phyloP scores from a whole-genome alignment of 768 basidiomycete species.

The Hemileccinum impolitum region DNA sequence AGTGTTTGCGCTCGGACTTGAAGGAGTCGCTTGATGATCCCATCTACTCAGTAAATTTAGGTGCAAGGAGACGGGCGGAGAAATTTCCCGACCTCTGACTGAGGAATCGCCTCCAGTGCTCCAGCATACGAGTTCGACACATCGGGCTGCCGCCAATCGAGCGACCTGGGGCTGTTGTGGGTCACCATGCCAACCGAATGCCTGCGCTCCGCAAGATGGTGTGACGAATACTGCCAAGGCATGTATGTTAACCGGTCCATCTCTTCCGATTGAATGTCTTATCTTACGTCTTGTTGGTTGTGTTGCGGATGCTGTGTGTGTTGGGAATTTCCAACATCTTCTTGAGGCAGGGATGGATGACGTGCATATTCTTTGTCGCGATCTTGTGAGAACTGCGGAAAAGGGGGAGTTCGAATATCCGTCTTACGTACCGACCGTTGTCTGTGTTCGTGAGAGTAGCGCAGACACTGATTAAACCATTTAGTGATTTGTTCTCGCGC shows the following conservation, averaged over 20 bases:
- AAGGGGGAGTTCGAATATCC: conserved; percentile 6
- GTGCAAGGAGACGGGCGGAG: conserved; percentile 12
- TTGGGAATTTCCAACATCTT: conserved; percentile 30
- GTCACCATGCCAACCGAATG: conserved; percentile 32
- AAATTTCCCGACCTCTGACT: conserved; percentile 31
- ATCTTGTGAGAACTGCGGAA: conserved; percentile 17
- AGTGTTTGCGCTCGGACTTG: conserved; percentile 53
- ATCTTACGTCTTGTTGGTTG: conserved; percentile 34
- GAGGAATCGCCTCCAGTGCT: conserved; percentile 29
- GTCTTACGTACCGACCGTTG: conserved; percentile 32
- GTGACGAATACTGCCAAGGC: conserved; percentile 29
- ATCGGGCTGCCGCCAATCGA: conserved; percentile 34
- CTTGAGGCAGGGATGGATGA: conserved; percentile 30
- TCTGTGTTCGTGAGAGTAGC: conserved; percentile 34
- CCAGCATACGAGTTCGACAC: conserved; percentile 30
- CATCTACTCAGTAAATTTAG: conserved; percentile 34
- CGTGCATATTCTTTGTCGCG: conserved; percentile 31
- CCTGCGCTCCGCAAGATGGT: conserved; percentile 33
- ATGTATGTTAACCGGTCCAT: conserved; percentile 20
- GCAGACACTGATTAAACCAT: conserved; percentile 27
- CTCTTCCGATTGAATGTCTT: conserved; percentile 10
- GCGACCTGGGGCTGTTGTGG: conserved; percentile 32
- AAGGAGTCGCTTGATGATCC: conserved; percentile 38
- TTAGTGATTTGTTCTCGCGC: conserved; percentile 20
- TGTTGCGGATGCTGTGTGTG: conserved; percentile 28